Evolutionary conservation across 768 basidiomycete genomes (phyloP), one percentile per base, ranked within the genome.

Genomic region (Tulasnella sp.): DNA sequence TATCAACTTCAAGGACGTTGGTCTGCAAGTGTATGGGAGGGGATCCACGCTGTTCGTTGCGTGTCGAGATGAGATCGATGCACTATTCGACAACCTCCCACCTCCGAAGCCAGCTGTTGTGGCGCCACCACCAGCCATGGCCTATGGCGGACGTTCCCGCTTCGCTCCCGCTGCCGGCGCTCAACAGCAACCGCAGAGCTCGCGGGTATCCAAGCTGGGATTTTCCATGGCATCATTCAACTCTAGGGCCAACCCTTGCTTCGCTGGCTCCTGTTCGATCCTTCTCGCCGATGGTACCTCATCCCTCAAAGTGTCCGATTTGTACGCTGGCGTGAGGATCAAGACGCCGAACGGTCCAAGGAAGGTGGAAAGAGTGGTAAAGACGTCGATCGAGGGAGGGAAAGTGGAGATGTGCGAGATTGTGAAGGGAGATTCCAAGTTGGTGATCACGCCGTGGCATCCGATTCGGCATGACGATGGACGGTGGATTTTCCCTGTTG

Each of bases 371-470:
- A 44, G 32, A 3, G 44, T 62, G 27, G 30, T 65, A 8, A 50
- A 43, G 19, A 62, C 62, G 5, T 48, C 44, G n/a, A 53, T 60
- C n/a, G 17, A 11, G 3, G 3, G 8, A 15, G 47, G 54, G 1
- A 21, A 13, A 1, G 19, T 42, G 23, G 49, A 29, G 10, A 44
- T 65, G 15, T 65, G 64, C 44, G 34, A 51, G 8, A 17, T 60
- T 30, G 64, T 58, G 17, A 52, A 59, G 13, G 55, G 55, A 38
- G 34, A 5, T 38, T 5, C 7, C 34, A 38, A 38, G 15, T 43
- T 65, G 4, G 41, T 56, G n/a, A 49, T 65, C 48, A 62, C 62
- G n/a, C 64, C 64, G 8, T 65, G 62, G 61, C 64, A 65, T 32
- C 64, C 64, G 15, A 49, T 65, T 44, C 27, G 38, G 27, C 27